These are phyloP conservation scores for Saitozyma podzolica DNA, from an alignment of 768 basidiomycete species.

Conservation along the genomic window DNA sequence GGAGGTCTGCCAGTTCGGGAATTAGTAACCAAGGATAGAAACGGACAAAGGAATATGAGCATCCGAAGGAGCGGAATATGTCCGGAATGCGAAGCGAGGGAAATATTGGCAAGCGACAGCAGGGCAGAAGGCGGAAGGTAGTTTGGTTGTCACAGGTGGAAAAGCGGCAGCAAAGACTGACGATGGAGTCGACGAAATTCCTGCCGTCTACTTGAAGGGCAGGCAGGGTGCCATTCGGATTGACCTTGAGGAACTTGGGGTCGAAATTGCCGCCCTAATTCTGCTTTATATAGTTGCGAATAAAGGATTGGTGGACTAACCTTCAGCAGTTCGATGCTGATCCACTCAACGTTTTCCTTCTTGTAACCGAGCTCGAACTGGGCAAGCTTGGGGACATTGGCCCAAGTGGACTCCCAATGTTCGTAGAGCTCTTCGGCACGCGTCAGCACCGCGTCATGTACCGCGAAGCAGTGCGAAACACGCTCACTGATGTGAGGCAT, in stretches of 20 bases:
- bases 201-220: conserved; percentile 33
- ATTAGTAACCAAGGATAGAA: no score
- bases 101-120: no score
- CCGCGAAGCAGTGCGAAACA: no score
- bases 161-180: no score
- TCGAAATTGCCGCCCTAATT: conserved; percentile 42
- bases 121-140: no score
- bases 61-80: no score
- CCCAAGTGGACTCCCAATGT: conserved; percentile 42
- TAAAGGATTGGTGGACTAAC: conserved; percentile 19
- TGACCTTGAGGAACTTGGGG: conserved; percentile 45
- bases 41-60: no score
- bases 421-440: conserved; percentile 47
- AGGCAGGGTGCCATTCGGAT: conserved; percentile 42
- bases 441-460: no score
- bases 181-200: conserved; percentile 38
- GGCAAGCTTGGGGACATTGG: conserved; percentile 44
- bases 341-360: conserved; percentile 34
- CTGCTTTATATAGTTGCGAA: neutral
- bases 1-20: no score
- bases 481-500: no score
- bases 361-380: conserved; percentile 30
- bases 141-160: no score
- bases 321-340: conserved; percentile 37
- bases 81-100: no score